phyloP scores from a whole-genome alignment of 805 yeast genomes.

The Ogataea wickerhamii region DNA sequence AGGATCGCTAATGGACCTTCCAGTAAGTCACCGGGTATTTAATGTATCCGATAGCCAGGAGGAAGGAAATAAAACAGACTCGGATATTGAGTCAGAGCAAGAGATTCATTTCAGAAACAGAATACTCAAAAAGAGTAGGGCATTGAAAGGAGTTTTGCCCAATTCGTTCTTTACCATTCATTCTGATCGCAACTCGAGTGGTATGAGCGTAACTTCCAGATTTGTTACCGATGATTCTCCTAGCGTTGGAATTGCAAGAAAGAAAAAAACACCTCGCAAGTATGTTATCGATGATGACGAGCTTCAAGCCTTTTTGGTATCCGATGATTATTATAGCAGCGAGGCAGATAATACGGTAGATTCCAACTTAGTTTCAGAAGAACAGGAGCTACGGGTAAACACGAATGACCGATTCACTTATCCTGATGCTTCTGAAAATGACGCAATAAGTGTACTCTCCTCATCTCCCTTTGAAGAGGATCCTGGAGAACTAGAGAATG shows the following conservation, averaged over 20 bases:
- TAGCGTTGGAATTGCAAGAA: neutral
- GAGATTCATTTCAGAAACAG: conserved; percentile 21
- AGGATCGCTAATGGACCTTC: neutral
- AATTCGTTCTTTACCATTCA: conserved; percentile 22
- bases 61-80: conserved; percentile 1
- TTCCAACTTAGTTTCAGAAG: neutral
- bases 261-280: conserved; percentile 19
- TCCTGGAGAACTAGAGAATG: conserved; percentile 2
- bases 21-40: neutral
- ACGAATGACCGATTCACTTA: no score
- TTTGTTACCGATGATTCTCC: neutral
- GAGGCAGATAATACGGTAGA: neutral
- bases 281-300: conserved; percentile 1
- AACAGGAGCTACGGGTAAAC: neutral
- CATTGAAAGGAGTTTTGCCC: conserved; percentile 28
- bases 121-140: conserved; percentile 18
- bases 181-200: conserved; percentile 5
- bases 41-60: conserved; percentile 8
- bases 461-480: neutral
- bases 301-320: conserved; percentile 13
- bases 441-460: conserved; percentile 1
- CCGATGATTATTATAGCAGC: conserved; percentile 8
- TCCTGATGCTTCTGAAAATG: neutral
- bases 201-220: neutral
- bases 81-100: conserved; percentile 8